Conservation (phyloP, 2,329 filamentous ascomycete genomes). For the Microascus cirrosus region DNA sequence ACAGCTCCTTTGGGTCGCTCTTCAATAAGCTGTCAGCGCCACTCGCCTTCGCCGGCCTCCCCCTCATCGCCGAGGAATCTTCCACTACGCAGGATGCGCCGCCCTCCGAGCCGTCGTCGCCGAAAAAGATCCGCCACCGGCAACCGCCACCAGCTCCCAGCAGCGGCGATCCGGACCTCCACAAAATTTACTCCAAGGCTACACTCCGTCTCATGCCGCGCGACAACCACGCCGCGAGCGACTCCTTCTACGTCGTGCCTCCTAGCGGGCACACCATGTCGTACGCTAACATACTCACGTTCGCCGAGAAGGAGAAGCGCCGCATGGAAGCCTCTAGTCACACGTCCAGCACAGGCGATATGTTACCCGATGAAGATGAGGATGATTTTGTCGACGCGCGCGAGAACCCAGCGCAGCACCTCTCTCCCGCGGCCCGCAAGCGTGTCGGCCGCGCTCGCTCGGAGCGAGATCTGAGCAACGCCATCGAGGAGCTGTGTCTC, state of each 20-base stretch:
- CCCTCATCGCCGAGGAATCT: conserved; percentile 50
- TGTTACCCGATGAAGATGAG: conserved; percentile 47
- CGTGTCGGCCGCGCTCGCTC: conserved; percentile 26
- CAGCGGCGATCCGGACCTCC: conserved; percentile 58
- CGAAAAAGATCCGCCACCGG: conserved; percentile 23
- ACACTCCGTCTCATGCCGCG: conserved; percentile 69
- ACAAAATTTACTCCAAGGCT: conserved; percentile 74
- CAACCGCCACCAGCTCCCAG: not conserved
- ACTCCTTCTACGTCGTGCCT: conserved; percentile 92
- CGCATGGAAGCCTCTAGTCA: conserved; percentile 42
- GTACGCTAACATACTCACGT: conserved; percentile 79
- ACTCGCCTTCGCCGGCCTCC: conserved; percentile 84
- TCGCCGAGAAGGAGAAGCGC: conserved; percentile 55
- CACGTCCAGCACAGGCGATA: conserved; percentile 32
- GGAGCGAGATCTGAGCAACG: conserved; percentile 45
- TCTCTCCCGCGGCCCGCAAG: conserved; percentile 29
- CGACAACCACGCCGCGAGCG: conserved; percentile 51
- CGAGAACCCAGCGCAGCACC: conserved; percentile 44
- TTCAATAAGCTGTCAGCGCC: conserved; percentile 85
- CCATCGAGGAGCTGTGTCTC: conserved; percentile 75
- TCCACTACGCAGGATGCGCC: conserved; percentile 3
- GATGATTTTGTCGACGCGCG: conserved; percentile 86
- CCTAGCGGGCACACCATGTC: conserved; percentile 84
- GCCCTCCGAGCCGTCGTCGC: conserved; percentile 18
- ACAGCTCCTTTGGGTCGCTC: conserved; percentile 79